Evolutionary conservation across 1,284 basidiomycete genomes (phyloP).

Genomic region (Ceratobasidium sp.): DNA sequence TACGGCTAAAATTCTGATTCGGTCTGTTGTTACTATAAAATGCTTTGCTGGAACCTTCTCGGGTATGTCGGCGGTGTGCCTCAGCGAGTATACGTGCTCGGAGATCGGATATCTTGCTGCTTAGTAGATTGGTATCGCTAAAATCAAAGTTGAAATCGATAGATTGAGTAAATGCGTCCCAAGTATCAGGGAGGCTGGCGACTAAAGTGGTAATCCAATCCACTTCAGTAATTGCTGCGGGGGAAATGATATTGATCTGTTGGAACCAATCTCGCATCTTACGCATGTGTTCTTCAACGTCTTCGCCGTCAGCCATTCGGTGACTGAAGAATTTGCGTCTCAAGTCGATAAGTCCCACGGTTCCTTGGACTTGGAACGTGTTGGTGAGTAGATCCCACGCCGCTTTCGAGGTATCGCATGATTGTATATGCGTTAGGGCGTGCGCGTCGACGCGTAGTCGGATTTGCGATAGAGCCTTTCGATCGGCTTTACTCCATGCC

Average conservation of each 20-base stretch:
- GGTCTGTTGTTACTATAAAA: background rate
- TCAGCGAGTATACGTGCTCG: background rate
- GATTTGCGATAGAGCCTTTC: constrained; percentile 5
- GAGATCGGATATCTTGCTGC: no score
- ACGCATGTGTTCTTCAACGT: constrained; percentile 2
- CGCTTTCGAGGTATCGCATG: background rate
- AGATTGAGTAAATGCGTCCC: no score
- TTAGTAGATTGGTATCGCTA: no score
- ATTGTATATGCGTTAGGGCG: background rate
- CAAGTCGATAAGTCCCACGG: constrained; percentile 1
- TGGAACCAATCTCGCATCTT: constrained; percentile 8
- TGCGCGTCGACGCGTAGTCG: background rate
- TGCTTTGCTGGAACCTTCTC: background rate
- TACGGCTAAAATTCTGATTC: no score
- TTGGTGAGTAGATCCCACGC: background rate
- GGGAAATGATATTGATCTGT: constrained; percentile 1
- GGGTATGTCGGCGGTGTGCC: background rate
- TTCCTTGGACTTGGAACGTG: constrained; percentile 1
- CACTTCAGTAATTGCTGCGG: no score
- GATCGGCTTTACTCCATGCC: background rate
- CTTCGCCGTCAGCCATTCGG: background rate
- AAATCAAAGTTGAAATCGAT: no score
- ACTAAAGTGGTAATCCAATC: no score
- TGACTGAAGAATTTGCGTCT: background rate
- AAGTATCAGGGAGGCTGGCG: no score